Conservation (phyloP, 306 rosid genomes). For the Cyclanthera cordifolia region DNA sequence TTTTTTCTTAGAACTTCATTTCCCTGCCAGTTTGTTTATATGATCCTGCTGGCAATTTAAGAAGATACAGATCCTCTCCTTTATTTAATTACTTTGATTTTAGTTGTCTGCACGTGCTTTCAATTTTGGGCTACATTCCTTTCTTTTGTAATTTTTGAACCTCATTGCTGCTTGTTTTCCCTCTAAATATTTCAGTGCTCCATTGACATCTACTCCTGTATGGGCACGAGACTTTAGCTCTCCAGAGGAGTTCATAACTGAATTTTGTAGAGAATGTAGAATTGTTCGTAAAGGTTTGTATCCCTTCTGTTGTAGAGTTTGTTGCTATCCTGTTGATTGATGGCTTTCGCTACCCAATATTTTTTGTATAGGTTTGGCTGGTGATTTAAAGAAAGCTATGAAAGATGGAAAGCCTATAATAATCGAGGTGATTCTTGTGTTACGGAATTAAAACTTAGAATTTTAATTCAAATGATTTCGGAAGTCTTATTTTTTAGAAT, state of each 20-base stretch:
- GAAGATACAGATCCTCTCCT: not conserved
- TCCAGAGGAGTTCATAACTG: conserved; percentile 77
- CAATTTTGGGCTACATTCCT: not conserved
- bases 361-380: conserved; percentile 70
- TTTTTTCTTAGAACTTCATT: not conserved
- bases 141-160: conserved; percentile 4
- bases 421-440: conserved; percentile 48
- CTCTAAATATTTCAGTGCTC: conserved; percentile 47
- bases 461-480: not conserved
- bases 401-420: conserved; percentile 98
- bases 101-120: not conserved
- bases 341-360: conserved; percentile 8
- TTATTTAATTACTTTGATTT: not conserved
- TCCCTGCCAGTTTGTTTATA: not conserved
- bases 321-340: not conserved
- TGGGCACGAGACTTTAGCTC: conserved; percentile 88
- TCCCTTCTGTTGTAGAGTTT: not conserved
- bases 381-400: conserved; percentile 97
- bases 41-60: not conserved
- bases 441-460: not conserved
- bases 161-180: conserved; percentile 10
- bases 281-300: conserved; percentile 72
- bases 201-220: conserved; percentile 73
- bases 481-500: not conserved
- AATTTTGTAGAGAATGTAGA: conserved; percentile 96